Evolutionary conservation across 202 grass and related monocot species (phyloP), one percentile per base, ranked within the genome.

Genomic region (Cymbopogon flexuosus): DNA sequence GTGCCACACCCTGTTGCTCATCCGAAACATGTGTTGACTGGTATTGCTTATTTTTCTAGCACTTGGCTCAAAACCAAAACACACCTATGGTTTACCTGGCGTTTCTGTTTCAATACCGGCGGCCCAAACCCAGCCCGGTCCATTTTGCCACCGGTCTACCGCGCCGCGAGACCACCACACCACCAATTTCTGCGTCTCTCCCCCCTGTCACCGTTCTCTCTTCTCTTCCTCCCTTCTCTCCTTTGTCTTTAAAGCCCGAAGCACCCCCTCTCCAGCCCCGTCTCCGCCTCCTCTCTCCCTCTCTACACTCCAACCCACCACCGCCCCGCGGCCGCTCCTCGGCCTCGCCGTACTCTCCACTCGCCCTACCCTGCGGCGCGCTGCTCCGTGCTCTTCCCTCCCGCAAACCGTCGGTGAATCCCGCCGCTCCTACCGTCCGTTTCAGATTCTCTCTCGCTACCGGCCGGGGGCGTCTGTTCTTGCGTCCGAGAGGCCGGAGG

Each of bases 291-390:
- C 60, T 60, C 29, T 46, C 75, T 82, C 56, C 59, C 11, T 15
- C 16, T 21, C 57, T 68, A 70, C 74, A 73, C 75, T 79, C 58
- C 65, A 75, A 81, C 64, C 79, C 58, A 74, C 77, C 86, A 84
- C 76, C 81, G 81, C 54, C 68, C 72, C 68, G 65, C 59, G 80
- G 21, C 39, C 59, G 51, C 35, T 21, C 33, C 58, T 83, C 69
- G 42, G 15, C 65, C 40, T 67, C 61, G 45, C 75, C 77, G 77
- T 79, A 18, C 77, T 68, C 77, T 22, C 37, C 79, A 68, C 70
- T 74, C 62, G 24, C 62, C 65, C 31, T 46, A 6, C 8, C 68
- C 77, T 10, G 21, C 21, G 5, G 37, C 40, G 73, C 51, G 73
- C 24, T 60, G 23, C 69, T 49, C 43, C 8, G 56, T 76, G 35